phyloP scores from a whole-genome alignment of 1,284 basidiomycete genomes.

The Malassezia yamatoensis region DNA sequence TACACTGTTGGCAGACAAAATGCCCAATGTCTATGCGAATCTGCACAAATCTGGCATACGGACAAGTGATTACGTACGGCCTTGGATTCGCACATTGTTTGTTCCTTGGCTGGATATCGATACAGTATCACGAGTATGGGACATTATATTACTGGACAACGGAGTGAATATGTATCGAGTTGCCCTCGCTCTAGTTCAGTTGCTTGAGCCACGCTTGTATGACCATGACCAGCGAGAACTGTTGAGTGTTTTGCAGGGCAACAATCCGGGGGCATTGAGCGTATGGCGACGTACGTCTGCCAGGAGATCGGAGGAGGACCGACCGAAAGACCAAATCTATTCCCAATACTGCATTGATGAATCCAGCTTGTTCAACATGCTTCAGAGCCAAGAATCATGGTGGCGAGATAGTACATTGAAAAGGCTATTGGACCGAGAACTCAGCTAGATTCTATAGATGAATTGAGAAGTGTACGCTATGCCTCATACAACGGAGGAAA shows the following conservation, averaged over 20 bases:
- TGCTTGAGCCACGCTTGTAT: conserved; percentile 34
- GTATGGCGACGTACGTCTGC: conserved; percentile 29
- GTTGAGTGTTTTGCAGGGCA: conserved; percentile 26
- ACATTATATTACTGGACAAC: conserved; percentile 32
- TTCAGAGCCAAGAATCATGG: conserved; percentile 33
- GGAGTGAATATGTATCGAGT: conserved; percentile 33
- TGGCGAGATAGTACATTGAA: conserved; percentile 39
- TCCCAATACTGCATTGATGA: conserved; percentile 39
- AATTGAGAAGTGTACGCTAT: neutral
- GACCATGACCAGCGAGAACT: conserved; percentile 33
- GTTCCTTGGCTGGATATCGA: conserved; percentile 34
- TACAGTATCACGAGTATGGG: conserved; percentile 36
- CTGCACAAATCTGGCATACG: conserved; percentile 28
- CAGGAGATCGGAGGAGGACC: neutral
- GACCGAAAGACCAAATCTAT: conserved; percentile 36
- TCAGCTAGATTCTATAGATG: conserved; percentile 7
- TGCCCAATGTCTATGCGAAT: conserved; percentile 67
- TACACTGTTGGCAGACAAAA: conserved; percentile 76
- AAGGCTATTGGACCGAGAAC: conserved; percentile 34
- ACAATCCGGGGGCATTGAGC: conserved; percentile 27
- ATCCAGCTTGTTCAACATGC: conserved; percentile 24
- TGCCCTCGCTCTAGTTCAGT: conserved; percentile 33
- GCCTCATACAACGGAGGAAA: conserved; percentile 18
- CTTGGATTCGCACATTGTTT: conserved; percentile 33
- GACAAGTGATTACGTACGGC: conserved; percentile 23